Evolutionary conservation across 768 basidiomycete genomes (phyloP).

Genomic region (Suillus occidentalis): DNA sequence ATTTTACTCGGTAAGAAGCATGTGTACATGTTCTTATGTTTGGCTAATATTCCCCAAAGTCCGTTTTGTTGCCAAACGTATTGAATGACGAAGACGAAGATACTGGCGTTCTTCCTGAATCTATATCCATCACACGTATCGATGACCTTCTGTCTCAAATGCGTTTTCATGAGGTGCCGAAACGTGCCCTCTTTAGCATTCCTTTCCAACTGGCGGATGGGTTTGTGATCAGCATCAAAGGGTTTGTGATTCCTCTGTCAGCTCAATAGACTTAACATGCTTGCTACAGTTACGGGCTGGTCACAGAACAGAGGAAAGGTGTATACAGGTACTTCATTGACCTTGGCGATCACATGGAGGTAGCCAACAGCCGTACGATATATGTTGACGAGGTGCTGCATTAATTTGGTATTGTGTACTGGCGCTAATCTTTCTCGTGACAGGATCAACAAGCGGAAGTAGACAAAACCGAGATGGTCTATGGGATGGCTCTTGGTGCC

Average conservation of each 20-base stretch:
- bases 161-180: conserved; percentile 80
- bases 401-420: neutral
- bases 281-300: conserved; percentile 70
- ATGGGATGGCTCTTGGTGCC: conserved; percentile 39
- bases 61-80: conserved; percentile 54
- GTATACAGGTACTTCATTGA: conserved; percentile 82
- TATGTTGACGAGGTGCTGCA: conserved; percentile 68
- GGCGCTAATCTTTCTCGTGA: conserved; percentile 9
- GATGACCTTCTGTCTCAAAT: conserved; percentile 78
- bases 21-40: neutral
- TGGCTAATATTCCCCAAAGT: conserved; percentile 38
- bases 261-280: conserved; percentile 11
- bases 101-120: conserved; percentile 57
- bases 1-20: conserved; percentile 70
- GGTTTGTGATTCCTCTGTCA: conserved; percentile 42
- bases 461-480: conserved; percentile 25
- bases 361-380: conserved; percentile 65
- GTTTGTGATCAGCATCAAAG: conserved; percentile 79
- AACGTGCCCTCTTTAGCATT: conserved; percentile 78
- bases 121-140: conserved; percentile 74
- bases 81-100: conserved; percentile 53
- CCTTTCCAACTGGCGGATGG: conserved; percentile 77
- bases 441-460: conserved; percentile 32
- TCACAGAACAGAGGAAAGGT: conserved; percentile 88
- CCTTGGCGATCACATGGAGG: conserved; percentile 73